Conservation (phyloP, 345 rosid genomes). For the Corchorus capsularis region DNA sequence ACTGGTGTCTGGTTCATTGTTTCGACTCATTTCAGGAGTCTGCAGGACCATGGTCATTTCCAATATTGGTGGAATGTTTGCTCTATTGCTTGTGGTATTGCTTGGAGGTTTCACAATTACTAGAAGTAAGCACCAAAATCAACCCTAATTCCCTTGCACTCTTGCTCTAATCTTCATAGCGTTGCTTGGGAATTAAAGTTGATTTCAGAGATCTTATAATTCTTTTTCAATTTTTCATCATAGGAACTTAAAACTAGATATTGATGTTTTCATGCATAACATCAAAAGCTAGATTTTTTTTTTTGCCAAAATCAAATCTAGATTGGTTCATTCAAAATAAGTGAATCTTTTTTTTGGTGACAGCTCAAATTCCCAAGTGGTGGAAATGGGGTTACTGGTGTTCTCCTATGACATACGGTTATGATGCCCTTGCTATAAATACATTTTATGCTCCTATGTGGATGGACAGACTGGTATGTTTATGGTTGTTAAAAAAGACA, state of each 20-base stretch:
- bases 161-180: too few relatives aligned
- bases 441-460: slow-evolving; percentile 83
- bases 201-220: too few relatives aligned
- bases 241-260: too few relatives aligned
- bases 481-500: too few relatives aligned
- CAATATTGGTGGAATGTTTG: slow-evolving; percentile 70
- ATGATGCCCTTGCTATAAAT: slow-evolving; percentile 62
- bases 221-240: too few relatives aligned
- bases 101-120: slow-evolving; percentile 83
- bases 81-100: slow-evolving; percentile 65
- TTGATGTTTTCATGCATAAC: too few relatives aligned
- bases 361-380: slow-evolving; percentile 75
- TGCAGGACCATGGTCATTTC: slow-evolving; percentile 81
- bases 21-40: slow-evolving; percentile 61
- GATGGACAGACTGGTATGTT: slow-evolving; percentile 61
- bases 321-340: neutral
- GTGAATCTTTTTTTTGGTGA: slow-evolving; percentile 12
- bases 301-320: neutral
- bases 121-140: slow-evolving; percentile 36
- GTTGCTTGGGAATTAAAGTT: too few relatives aligned
- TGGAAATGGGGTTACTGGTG: slow-evolving; percentile 93
- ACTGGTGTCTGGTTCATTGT: slow-evolving; percentile 75
- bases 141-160: neutral
- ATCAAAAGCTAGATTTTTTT: too few relatives aligned
- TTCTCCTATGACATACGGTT: slow-evolving; percentile 71